phyloP scores from a whole-genome alignment of 441 rosid species.

The Erodium trifolium region DNA sequence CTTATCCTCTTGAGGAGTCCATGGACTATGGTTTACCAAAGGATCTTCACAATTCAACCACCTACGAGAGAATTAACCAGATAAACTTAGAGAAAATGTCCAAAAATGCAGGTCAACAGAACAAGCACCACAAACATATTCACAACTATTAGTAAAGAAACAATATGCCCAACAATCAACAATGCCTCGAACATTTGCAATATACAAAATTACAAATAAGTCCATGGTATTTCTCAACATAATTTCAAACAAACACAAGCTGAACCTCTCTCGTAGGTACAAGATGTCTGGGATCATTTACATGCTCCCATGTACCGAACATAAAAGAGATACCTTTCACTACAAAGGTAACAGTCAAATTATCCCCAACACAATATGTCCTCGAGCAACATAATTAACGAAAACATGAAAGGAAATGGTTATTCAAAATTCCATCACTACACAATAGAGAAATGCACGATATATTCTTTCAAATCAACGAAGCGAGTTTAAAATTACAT shows the following conservation, averaged over 20 bases:
- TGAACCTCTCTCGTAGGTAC: too few species aligned
- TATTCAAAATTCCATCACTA: neutral
- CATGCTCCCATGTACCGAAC: neutral
- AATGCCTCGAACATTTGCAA: too few species aligned
- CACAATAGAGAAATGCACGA: neutral
- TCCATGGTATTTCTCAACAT: too few species aligned
- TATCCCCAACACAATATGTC: neutral
- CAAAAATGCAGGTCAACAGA: neutral
- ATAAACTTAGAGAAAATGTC: constrained; percentile 9
- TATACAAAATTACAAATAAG: too few species aligned
- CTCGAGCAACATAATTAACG: neutral
- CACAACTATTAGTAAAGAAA: constrained; percentile 22
- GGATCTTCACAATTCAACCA: constrained; percentile 87
- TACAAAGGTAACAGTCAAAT: neutral
- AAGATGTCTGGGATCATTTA: constrained; percentile 1
- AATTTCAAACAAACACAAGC: too few species aligned
- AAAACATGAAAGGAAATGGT: neutral
- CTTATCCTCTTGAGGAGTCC: constrained; percentile 76
- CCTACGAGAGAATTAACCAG: constrained; percentile 31
- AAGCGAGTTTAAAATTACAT: neutral
- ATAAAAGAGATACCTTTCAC: neutral
- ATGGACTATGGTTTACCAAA: constrained; percentile 46
- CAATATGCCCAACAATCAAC: neutral
- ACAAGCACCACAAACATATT: constrained; percentile 18
- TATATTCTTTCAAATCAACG: constrained; percentile 1